Conservation (phyloP, 2,329 filamentous ascomycete genomes). For the Paecilomyces variotii region DNA sequence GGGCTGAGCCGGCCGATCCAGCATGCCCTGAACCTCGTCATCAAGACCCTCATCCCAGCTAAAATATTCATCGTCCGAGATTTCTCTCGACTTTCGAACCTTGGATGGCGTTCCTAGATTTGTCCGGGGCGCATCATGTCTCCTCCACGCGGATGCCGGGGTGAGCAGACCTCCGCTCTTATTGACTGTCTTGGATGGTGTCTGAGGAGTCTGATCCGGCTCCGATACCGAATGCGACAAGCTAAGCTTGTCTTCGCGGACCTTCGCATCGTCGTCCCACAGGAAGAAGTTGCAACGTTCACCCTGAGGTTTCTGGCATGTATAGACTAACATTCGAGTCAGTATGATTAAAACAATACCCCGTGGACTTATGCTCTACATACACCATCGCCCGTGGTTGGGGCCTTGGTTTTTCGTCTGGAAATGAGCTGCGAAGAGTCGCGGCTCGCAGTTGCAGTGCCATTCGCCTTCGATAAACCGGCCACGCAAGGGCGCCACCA, state of each 20-base stretch:
- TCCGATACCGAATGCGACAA: constrained; percentile 45
- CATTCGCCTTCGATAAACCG: constrained; percentile 38
- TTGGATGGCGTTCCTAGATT: constrained; percentile 12
- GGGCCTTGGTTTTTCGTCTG: constrained; percentile 49
- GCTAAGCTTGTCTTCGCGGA: constrained; percentile 44
- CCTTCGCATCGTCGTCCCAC: constrained; percentile 51
- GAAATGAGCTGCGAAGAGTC: constrained; percentile 46
- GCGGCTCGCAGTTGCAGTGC: constrained; percentile 50
- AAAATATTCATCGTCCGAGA: constrained; percentile 27
- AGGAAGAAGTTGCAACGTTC: constrained; percentile 53
- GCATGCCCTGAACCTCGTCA: constrained; percentile 20
- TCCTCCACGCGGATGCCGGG: constrained; percentile 22
- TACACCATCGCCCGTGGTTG: constrained; percentile 51
- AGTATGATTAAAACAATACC: neutral
- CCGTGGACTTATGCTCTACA: constrained; percentile 6
- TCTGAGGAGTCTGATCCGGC: constrained; percentile 17
- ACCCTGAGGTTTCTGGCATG: constrained; percentile 44
- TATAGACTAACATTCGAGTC: constrained; percentile 39
- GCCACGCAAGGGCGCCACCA: constrained; percentile 22
- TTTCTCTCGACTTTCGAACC: constrained; percentile 22
- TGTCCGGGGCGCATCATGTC: constrained; percentile 8
- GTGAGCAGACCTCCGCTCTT: constrained; percentile 21
- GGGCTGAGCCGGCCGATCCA: constrained; percentile 16
- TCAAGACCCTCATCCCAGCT: constrained; percentile 30
- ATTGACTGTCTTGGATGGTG: constrained; percentile 13